These are phyloP conservation scores for Pichia ethanolica DNA, from an alignment of 805 yeast genomes.

Conservation along the genomic window DNA sequence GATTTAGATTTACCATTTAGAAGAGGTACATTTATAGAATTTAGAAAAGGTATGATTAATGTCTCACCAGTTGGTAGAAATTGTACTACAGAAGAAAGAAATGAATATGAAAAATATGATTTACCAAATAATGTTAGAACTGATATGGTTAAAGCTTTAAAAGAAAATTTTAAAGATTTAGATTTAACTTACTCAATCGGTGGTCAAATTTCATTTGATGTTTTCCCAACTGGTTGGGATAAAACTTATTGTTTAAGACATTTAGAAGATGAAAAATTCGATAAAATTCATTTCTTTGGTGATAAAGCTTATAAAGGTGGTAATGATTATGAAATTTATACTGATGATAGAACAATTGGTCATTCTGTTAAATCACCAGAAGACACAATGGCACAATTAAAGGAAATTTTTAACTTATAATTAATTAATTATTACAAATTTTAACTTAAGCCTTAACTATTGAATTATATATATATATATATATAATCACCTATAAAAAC, in stretches of 20 bases:
- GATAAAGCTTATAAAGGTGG: slow-evolving; percentile 97
- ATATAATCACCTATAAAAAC: no score
- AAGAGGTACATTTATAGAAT: slow-evolving; percentile 98
- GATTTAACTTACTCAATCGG: slow-evolving; percentile 95
- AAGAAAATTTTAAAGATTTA: slow-evolving; percentile 72
- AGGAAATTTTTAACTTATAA: slow-evolving; percentile 64
- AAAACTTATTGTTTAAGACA: slow-evolving; percentile 96
- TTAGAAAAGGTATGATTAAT: slow-evolving; percentile 99
- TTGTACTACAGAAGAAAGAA: slow-evolving; percentile 90
- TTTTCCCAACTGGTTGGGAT: slow-evolving; percentile 99
- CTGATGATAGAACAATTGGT: slow-evolving; percentile 88
- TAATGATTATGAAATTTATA: slow-evolving; percentile 95
- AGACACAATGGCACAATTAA: slow-evolving; percentile 81
- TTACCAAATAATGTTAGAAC: slow-evolving; percentile 73
- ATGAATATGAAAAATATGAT: slow-evolving; percentile 84
- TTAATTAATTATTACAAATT: no score
- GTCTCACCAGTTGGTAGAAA: slow-evolving; percentile 98
- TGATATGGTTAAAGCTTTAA: slow-evolving; percentile 77
- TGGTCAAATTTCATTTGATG: slow-evolving; percentile 98
- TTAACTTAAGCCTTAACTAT: no score
- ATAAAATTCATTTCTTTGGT: slow-evolving; percentile 93
- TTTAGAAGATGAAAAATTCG: slow-evolving; percentile 77
- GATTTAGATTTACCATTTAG: slow-evolving; percentile 88
- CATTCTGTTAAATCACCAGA: slow-evolving; percentile 86
- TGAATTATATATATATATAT: not conserved